Evolutionary conservation across 371 early-diverging fungal genomes (phyloP).

Genomic region (Mucor velutinosus): DNA sequence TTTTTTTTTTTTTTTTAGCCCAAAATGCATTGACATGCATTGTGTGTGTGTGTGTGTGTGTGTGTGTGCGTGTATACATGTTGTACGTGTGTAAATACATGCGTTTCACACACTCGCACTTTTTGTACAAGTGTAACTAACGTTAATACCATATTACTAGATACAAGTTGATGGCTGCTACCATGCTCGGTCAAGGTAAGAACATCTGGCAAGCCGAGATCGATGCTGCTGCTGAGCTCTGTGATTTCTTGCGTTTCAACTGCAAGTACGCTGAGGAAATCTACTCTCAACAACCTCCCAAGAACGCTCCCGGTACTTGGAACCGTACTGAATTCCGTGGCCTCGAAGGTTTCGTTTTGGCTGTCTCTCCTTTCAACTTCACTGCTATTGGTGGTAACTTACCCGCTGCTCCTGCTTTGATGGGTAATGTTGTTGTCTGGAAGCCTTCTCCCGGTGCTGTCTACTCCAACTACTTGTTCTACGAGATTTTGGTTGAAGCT

Average conservation of each 20-base stretch:
- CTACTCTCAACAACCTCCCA: conserved; percentile 91
- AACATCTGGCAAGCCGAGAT: conserved; percentile 99
- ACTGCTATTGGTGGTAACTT: conserved; percentile 98
- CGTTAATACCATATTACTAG: conserved; percentile 24
- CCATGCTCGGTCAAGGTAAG: conserved; percentile 99
- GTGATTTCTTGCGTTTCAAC: conserved; percentile 97
- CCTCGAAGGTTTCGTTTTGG: conserved; percentile 96
- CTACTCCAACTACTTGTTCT: conserved; percentile 90
- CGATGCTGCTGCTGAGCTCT: conserved; percentile 92
- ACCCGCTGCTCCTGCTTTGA: conserved; percentile 91
- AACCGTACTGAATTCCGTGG: conserved; percentile 96
- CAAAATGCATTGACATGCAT: background rate
- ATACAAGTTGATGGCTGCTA: conserved; percentile 94
- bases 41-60: background rate
- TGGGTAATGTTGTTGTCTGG: conserved; percentile 98
- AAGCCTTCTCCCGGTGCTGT: conserved; percentile 93
- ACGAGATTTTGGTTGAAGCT: conserved; percentile 91
- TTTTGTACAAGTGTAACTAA: conserved; percentile 2
- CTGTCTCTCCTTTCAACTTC: conserved; percentile 98
- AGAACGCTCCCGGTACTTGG: conserved; percentile 89
- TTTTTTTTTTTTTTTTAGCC: no score
- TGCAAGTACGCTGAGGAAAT: conserved; percentile 93
- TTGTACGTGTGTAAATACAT: background rate
- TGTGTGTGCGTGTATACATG: background rate
- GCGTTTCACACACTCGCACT: background rate